A percentile compares a stretch with the other conserved stretches of the same genome.
Evolutionary conservation across 805 yeast genomes (phyloP).

Genomic region (Saccharomycopsis fibuligera): DNA sequence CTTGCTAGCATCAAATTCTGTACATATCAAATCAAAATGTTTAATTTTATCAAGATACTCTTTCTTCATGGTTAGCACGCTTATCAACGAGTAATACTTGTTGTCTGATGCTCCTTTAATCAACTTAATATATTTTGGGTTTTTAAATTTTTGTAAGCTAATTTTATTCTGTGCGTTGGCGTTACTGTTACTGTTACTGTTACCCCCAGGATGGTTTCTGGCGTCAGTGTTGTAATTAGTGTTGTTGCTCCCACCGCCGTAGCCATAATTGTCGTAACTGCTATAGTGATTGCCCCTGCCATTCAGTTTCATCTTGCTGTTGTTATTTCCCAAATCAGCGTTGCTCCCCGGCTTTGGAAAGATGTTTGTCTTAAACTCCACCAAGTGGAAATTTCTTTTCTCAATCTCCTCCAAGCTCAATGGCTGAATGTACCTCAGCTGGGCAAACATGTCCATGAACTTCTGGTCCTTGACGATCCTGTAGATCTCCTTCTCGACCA

Average conservation of each 20-base stretch:
- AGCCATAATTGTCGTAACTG: background rate
- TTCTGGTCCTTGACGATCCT: slow-evolving; percentile 7
- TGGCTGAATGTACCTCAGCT: slow-evolving; percentile 9
- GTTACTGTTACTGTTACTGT: background rate
- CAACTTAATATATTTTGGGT: slow-evolving; percentile 14
- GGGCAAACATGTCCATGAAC: slow-evolving; percentile 5
- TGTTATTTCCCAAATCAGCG: background rate
- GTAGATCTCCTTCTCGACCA: slow-evolving; percentile 7
- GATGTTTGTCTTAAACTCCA: slow-evolving; percentile 6
- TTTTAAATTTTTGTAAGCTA: slow-evolving; percentile 16
- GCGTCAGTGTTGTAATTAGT: background rate
- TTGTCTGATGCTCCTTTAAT: slow-evolving; percentile 6
- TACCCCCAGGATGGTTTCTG: background rate
- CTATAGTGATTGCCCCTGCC: no score
- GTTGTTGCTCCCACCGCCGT: background rate
- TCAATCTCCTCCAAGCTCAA: slow-evolving; percentile 5
- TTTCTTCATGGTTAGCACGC: slow-evolving; percentile 18
- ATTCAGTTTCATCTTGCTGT: no score
- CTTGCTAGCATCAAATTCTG: slow-evolving; percentile 53
- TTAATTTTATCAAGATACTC: slow-evolving; percentile 18
- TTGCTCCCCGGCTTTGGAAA: slow-evolving; percentile 18
- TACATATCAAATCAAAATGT: slow-evolving; percentile 32
- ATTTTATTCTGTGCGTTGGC: slow-evolving; percentile 1
- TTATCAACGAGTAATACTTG: slow-evolving; percentile 16
- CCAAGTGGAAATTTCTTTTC: slow-evolving; percentile 1